These are phyloP conservation scores for Picea sitchensis DNA, from an alignment of 75 land plant species.

Conservation along the genomic window DNA sequence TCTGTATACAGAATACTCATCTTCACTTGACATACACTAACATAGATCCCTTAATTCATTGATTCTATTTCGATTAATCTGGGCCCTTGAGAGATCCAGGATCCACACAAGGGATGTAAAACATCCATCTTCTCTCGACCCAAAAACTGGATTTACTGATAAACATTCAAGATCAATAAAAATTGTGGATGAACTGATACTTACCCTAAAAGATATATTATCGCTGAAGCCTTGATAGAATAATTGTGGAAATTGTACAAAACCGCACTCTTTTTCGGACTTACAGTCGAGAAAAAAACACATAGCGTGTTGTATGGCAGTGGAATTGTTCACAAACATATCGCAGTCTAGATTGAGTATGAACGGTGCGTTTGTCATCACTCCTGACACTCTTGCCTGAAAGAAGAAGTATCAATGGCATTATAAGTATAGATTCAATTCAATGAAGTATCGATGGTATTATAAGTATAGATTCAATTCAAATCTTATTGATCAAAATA, in stretches of 20 bases:
- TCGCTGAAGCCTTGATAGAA: constrained; percentile 18
- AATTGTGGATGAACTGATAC: no score
- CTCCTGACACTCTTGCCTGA: background rate
- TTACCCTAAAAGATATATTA: no score
- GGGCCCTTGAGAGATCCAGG: no score
- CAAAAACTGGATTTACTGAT: no score
- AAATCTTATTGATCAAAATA: no score
- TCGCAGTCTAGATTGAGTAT: constrained; percentile 28
- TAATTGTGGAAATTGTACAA: constrained; percentile 31
- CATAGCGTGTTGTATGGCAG: constrained; percentile 21
- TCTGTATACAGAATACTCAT: background rate
- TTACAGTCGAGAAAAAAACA: constrained; percentile 25
- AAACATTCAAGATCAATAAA: no score
- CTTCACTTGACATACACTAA: no score
- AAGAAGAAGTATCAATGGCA: background rate
- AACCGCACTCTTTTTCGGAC: constrained; percentile 14
- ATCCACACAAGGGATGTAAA: no score
- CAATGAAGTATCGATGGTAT: background rate
- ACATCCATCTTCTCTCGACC: no score
- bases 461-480: no score
- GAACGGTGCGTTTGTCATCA: constrained; percentile 1
- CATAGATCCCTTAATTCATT: no score
- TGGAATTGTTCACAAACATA: constrained; percentile 30
- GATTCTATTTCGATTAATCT: no score
- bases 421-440: background rate